phyloP scores from a whole-genome alignment of 805 yeast genomes.

The Tetrapisispora fleetii region DNA sequence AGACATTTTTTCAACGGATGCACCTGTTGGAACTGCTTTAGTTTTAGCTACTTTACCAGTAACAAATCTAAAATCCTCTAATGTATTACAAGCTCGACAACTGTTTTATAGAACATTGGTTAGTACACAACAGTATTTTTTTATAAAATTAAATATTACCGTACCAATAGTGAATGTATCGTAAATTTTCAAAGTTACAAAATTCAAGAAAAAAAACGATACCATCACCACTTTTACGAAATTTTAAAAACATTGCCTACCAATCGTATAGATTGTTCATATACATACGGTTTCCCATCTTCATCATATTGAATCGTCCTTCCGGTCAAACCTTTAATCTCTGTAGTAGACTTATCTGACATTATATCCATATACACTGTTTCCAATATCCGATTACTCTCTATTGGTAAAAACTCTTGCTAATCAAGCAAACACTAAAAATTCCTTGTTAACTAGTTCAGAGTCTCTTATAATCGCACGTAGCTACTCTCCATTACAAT shows the following conservation, averaged over 20 bases:
- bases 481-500: too few species aligned
- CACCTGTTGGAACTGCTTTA: background rate
- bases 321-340: constrained; percentile 45
- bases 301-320: constrained; percentile 64
- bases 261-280: background rate
- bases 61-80: constrained; percentile 70
- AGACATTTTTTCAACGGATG: background rate
- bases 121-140: too few species aligned
- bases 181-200: background rate
- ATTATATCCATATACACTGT: background rate
- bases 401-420: too few species aligned
- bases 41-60: constrained; percentile 21
- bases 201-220: background rate
- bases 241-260: background rate
- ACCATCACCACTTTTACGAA: background rate
- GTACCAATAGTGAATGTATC: too few species aligned
- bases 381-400: too few species aligned
- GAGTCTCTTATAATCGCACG: too few species aligned
- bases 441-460: too few species aligned
- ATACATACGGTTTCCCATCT: constrained; percentile 85
- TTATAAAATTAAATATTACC: too few species aligned
- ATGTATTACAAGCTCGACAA: constrained; percentile 81
- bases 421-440: too few species aligned
- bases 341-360: constrained; percentile 28
- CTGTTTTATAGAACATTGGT: constrained; percentile 25